phyloP scores from a whole-genome alignment of 2,329 filamentous ascomycete genomes.

The Botrytis hyacinthi region DNA sequence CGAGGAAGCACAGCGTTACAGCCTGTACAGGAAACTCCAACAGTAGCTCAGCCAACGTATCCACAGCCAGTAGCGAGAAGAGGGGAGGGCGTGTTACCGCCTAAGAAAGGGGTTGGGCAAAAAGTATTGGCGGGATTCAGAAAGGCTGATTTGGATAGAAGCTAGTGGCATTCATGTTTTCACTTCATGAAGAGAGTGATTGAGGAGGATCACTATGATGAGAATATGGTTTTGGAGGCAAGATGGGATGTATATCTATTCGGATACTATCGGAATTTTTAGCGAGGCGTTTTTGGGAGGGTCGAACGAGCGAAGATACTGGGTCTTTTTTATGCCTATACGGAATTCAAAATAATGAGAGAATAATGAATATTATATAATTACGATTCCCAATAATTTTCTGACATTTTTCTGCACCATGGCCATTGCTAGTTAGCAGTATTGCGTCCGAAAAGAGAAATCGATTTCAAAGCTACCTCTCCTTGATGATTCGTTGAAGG shows the following conservation, averaged over 20 bases:
- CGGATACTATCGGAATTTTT: too few species aligned
- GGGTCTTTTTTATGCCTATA: neutral
- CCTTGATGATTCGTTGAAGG: neutral
- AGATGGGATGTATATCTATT: neutral
- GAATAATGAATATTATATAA: neutral
- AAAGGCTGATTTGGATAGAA: conserved; percentile 35
- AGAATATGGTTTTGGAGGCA: too few species aligned
- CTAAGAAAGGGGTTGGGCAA: conserved; percentile 26
- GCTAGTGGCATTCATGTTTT: conserved; percentile 14
- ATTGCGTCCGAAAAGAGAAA: neutral
- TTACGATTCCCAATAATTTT: neutral
- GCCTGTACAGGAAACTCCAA: conserved; percentile 25
- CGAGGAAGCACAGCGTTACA: conserved; percentile 19
- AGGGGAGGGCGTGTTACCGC: conserved; percentile 3
- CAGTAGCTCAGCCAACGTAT: conserved; percentile 16
- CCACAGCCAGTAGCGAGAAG: conserved; percentile 20
- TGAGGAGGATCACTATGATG: too few species aligned
- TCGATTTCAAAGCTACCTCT: neutral
- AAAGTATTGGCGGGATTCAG: conserved; percentile 29
- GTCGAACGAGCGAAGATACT: neutral
- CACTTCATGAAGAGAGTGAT: rapidly evolving
- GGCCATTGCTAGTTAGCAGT: neutral
- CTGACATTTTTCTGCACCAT: neutral
- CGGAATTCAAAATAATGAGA: too few species aligned
- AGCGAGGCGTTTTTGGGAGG: neutral